Evolutionary conservation across 768 basidiomycete genomes (phyloP).

Genomic region (Mycena polygramma): DNA sequence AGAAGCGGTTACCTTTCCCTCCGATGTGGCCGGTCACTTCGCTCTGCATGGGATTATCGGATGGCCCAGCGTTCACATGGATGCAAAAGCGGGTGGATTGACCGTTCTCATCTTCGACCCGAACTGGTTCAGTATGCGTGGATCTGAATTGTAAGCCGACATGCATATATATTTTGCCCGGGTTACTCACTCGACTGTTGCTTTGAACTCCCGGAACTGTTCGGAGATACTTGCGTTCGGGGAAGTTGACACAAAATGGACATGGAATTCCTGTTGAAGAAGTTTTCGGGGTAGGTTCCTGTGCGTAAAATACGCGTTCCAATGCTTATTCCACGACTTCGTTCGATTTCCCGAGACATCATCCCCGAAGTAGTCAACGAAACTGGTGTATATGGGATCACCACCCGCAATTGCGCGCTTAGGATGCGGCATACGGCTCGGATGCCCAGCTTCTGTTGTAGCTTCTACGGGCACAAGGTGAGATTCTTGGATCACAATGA

Average conservation of each 20-base stretch:
- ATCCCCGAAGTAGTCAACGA: constrained; percentile 2
- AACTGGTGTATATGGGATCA: not conserved
- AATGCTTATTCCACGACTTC: constrained; percentile 10
- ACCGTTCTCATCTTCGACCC: constrained; percentile 46
- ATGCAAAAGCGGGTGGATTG: constrained; percentile 44
- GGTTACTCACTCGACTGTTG: not conserved
- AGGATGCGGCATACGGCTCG: not conserved
- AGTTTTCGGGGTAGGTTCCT: not conserved
- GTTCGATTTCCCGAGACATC: not conserved
- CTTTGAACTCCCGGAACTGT: not conserved
- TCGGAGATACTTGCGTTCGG: not conserved
- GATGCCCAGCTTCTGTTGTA: not conserved
- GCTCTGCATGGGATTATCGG: constrained; percentile 57
- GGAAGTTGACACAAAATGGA: not conserved
- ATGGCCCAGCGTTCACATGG: constrained; percentile 45
- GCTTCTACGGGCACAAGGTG: not conserved
- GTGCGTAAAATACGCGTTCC: not conserved
- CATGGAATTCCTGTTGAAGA: not conserved
- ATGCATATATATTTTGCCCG: constrained; percentile 14
- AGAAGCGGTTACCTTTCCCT: constrained; percentile 53
- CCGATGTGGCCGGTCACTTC: constrained; percentile 56
- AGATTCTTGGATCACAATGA: not conserved
- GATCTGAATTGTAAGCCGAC: no score
- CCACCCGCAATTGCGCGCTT: not conserved
- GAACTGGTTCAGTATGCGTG: constrained; percentile 49